These are phyloP conservation scores for Rutstroemia sp. DNA, from an alignment of 2,329 filamentous ascomycete genomes.

Conservation along the genomic window DNA sequence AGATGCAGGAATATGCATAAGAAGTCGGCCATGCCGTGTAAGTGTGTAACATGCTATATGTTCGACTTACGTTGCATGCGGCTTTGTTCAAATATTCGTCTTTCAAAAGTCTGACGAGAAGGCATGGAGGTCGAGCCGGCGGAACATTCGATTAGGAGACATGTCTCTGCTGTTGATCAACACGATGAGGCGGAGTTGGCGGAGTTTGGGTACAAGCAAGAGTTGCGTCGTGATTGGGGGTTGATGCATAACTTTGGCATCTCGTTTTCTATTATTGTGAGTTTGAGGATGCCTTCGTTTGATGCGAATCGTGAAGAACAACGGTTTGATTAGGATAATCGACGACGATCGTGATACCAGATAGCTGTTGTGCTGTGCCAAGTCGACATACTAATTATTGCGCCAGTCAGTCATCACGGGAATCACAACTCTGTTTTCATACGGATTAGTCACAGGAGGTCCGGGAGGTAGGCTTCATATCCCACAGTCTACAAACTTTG, in stretches of 20 bases:
- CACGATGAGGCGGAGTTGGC: constrained; percentile 44
- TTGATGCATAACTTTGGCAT: constrained; percentile 54
- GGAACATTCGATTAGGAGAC: constrained; percentile 12
- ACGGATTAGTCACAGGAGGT: constrained; percentile 48
- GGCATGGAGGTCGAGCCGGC: not conserved
- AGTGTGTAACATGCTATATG: too few relatives aligned
- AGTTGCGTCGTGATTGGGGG: constrained; percentile 50
- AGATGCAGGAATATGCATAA: not conserved
- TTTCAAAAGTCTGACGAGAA: not conserved
- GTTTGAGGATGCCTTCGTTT: constrained; percentile 17
- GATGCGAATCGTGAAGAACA: too few relatives aligned
- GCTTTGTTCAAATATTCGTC: too few relatives aligned
- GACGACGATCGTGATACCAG: not conserved
- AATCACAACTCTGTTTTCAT: constrained; percentile 49
- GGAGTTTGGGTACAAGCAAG: constrained; percentile 53
- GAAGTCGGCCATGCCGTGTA: constrained; percentile 2
- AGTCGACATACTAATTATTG: not conserved
- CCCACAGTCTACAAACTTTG: not conserved
- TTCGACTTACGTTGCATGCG: too few relatives aligned
- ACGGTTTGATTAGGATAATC: too few relatives aligned
- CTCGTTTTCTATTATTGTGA: constrained; percentile 53
- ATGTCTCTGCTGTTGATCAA: constrained; percentile 10
- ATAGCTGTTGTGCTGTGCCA: too few relatives aligned
- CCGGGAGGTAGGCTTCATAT: constrained; percentile 40
- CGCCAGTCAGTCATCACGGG: constrained; percentile 49